A percentile compares a stretch with the other conserved stretches of the same genome.
Conservation (phyloP, 2,329 filamentous ascomycete genomes). For the Cytospora piceae region DNA sequence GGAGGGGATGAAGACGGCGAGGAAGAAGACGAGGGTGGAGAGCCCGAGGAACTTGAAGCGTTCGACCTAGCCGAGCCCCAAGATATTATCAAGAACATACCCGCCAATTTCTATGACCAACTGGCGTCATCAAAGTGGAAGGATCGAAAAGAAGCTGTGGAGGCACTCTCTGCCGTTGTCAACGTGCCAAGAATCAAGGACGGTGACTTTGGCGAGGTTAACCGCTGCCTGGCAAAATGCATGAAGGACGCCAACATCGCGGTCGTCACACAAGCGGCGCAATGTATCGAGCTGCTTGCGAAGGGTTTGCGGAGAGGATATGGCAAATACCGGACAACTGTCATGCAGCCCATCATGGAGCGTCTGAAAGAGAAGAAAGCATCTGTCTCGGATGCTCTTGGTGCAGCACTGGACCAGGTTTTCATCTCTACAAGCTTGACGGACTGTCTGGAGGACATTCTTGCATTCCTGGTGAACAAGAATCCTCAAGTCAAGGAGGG, state of each 20-base stretch:
- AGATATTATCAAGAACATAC: constrained; percentile 81
- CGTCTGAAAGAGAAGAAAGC: constrained; percentile 97
- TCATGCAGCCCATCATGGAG: constrained; percentile 92
- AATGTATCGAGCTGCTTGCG: constrained; percentile 87
- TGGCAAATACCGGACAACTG: constrained; percentile 74
- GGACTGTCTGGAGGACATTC: constrained; percentile 90
- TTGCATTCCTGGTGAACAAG: constrained; percentile 86
- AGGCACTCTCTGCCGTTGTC: constrained; percentile 74
- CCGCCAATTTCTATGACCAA: constrained; percentile 80
- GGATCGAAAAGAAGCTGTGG: constrained; percentile 91
- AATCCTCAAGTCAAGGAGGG: constrained; percentile 98
- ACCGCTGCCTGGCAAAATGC: constrained; percentile 82
- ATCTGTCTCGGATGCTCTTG: constrained; percentile 83
- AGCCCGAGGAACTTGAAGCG: constrained; percentile 74
- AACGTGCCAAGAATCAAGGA: constrained; percentile 94
- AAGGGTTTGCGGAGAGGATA: constrained; percentile 82
- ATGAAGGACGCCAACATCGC: constrained; percentile 99
- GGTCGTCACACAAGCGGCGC: constrained; percentile 89
- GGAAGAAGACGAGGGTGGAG: constrained; percentile 61
- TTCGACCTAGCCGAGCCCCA: constrained; percentile 86
- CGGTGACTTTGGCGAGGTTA: constrained; percentile 82
- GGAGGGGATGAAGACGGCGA: constrained; percentile 63
- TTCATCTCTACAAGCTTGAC: constrained; percentile 70
- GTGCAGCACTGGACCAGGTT: constrained; percentile 76
- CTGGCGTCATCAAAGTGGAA: constrained; percentile 96